phyloP scores from a whole-genome alignment of 2,329 filamentous ascomycete genomes.

The Colletotrichum brevisporum region DNA sequence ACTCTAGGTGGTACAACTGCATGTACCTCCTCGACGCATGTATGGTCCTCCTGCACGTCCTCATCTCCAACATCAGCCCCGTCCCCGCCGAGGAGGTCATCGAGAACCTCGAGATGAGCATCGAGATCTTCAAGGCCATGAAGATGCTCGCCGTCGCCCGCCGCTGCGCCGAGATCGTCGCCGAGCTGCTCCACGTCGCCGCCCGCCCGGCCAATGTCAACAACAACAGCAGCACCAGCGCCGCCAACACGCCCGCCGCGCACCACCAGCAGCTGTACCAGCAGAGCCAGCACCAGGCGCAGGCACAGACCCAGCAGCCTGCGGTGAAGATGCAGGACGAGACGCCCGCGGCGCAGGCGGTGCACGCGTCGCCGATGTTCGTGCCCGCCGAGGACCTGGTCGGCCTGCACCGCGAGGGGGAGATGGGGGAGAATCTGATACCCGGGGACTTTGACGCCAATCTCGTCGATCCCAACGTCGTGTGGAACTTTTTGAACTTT shows the following conservation, averaged over 20 bases:
- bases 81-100: conserved; percentile 32
- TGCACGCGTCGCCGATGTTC: conserved; percentile 13
- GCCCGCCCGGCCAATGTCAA: neutral
- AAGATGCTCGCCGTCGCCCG: conserved; percentile 38
- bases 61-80: conserved; percentile 37
- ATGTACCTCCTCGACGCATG: conserved; percentile 38
- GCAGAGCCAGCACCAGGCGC: too few species aligned
- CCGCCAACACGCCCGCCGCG: too few species aligned
- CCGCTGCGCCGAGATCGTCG: conserved; percentile 38
- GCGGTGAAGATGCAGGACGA: neutral
- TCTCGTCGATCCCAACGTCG: conserved; percentile 36
- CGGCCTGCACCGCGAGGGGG: neutral
- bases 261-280: too few species aligned
- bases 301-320: neutral
- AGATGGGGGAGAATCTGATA: conserved; percentile 28
- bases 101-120: conserved; percentile 36
- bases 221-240: neutral
- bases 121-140: conserved; percentile 40
- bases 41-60: conserved; percentile 36
- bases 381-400: conserved; percentile 3
- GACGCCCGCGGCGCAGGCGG: neutral
- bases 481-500: conserved; percentile 40
- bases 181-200: conserved; percentile 29
- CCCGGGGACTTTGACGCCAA: conserved; percentile 35
- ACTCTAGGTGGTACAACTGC: conserved; percentile 37